Conservation (phyloP, 2,329 filamentous ascomycete genomes). For the Aspergillus calidoustus region DNA sequence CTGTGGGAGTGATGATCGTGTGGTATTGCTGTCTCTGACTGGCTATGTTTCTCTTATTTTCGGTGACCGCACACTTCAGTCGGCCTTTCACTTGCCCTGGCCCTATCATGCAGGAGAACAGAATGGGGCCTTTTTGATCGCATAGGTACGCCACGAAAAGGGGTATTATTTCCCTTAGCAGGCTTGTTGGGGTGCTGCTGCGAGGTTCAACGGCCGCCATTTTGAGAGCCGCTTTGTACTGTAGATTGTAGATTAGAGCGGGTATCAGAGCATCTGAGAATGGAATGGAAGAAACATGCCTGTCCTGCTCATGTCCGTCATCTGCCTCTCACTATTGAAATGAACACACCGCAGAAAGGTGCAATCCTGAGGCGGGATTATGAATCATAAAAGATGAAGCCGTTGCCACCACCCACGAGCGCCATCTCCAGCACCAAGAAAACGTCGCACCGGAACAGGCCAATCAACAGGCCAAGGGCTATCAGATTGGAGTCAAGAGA, state of each 20-base stretch:
- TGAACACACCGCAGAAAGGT: too few relatives aligned
- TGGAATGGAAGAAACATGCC: background rate
- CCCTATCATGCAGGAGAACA: constrained; percentile 10
- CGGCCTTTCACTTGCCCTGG: constrained; percentile 14
- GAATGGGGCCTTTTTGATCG: constrained; percentile 4
- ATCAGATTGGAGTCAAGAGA: background rate
- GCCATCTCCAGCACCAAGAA: background rate
- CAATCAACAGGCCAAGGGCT: background rate
- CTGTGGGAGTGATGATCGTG: constrained; percentile 16
- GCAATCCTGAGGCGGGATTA: too few relatives aligned
- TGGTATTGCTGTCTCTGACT: constrained; percentile 16
- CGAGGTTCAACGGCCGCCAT: background rate
- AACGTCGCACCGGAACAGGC: background rate
- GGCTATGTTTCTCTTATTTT: constrained; percentile 27
- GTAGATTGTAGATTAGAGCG: background rate
- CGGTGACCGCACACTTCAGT: constrained; percentile 13
- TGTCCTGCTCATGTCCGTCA: background rate
- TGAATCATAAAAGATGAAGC: background rate
- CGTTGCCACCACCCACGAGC: background rate
- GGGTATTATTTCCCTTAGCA: background rate
- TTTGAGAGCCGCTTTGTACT: background rate
- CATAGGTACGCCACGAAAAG: constrained; percentile 3
- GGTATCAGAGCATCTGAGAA: background rate
- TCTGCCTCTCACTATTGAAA: background rate
- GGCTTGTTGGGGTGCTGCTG: constrained; percentile 9